These are phyloP conservation scores for Sphenostylis stenocarpa DNA, from an alignment of 306 rosid species.

Conservation along the genomic window DNA sequence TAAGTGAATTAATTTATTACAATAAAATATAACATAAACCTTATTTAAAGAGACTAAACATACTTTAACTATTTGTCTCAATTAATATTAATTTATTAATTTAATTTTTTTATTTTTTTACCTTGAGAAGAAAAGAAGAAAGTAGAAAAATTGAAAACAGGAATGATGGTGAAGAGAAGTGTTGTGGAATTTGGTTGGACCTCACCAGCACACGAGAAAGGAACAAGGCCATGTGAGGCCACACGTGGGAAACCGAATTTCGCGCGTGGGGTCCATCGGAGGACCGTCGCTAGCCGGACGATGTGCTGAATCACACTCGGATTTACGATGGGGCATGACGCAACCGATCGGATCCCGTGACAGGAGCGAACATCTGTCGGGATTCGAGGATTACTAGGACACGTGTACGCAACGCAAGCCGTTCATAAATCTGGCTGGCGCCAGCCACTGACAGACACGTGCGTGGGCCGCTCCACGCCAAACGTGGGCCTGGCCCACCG, in stretches of 20 bases:
- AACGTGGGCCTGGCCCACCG: constrained; percentile 36
- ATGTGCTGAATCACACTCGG: constrained; percentile 8
- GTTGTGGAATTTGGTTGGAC: constrained; percentile 45
- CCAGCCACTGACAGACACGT: constrained; percentile 64
- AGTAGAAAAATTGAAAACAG: background rate
- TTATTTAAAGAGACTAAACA: background rate
- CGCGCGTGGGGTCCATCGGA: constrained; percentile 24
- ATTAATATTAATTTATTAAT: background rate
- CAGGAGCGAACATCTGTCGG: constrained; percentile 29
- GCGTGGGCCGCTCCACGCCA: constrained; percentile 50
- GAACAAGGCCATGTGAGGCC: constrained; percentile 41
- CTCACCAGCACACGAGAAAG: constrained; percentile 12
- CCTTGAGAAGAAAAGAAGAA: background rate
- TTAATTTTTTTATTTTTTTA: background rate
- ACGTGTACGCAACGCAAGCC: constrained; percentile 30
- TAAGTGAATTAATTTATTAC: no score
- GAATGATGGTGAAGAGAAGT: background rate
- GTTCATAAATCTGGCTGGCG: background rate
- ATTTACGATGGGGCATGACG: constrained; percentile 19
- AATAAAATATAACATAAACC: no score
- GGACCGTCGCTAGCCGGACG: background rate
- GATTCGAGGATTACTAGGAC: constrained; percentile 77
- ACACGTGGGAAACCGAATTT: constrained; percentile 38
- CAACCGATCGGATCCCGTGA: constrained; percentile 27
- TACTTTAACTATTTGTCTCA: background rate